Percentiles rank a stretch among this genome's conserved stretches.
phyloP scores from a whole-genome alignment of 257 asterid genomes.

The Petunia secreta region DNA sequence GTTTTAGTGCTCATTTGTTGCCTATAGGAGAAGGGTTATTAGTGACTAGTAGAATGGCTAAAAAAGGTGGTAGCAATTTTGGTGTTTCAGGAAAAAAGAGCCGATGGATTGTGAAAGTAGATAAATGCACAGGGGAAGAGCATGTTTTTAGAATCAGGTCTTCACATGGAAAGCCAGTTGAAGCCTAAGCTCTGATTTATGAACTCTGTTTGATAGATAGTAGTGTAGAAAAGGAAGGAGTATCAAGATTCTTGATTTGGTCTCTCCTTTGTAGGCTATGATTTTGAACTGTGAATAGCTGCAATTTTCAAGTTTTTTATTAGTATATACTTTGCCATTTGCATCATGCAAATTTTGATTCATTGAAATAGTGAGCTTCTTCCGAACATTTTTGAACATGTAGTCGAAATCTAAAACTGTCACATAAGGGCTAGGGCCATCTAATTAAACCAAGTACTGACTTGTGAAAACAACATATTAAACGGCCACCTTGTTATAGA shows the following conservation, averaged over 20 bases:
- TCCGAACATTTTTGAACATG: not conserved
- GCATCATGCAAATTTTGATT: not conserved
- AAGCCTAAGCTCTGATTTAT: constrained; percentile 12
- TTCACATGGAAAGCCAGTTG: constrained; percentile 24
- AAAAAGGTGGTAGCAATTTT: constrained; percentile 17
- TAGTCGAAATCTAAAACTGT: not conserved
- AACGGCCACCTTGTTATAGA: too few relatives aligned
- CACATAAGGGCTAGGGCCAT: not conserved
- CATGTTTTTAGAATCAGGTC: constrained; percentile 51
- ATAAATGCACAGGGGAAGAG: constrained; percentile 31
- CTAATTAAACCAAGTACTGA: too few relatives aligned
- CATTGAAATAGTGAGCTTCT: not conserved
- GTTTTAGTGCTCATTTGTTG: constrained; percentile 50
- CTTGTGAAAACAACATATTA: too few relatives aligned
- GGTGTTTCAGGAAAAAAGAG: constrained; percentile 39
- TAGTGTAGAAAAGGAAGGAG: not conserved
- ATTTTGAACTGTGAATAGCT: constrained; percentile 13
- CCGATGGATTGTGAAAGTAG: constrained; percentile 55
- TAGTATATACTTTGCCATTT: not conserved
- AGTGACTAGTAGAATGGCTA: constrained; percentile 39
- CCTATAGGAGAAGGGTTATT: constrained; percentile 73
- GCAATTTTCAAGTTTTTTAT: not conserved
- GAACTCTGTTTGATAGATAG: not conserved
- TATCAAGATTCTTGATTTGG: not conserved
- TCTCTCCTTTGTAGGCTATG: not conserved